Base-by-base conservation (phyloP, 768 basidiomycete species). In the Mycena epipterygia region DNA sequence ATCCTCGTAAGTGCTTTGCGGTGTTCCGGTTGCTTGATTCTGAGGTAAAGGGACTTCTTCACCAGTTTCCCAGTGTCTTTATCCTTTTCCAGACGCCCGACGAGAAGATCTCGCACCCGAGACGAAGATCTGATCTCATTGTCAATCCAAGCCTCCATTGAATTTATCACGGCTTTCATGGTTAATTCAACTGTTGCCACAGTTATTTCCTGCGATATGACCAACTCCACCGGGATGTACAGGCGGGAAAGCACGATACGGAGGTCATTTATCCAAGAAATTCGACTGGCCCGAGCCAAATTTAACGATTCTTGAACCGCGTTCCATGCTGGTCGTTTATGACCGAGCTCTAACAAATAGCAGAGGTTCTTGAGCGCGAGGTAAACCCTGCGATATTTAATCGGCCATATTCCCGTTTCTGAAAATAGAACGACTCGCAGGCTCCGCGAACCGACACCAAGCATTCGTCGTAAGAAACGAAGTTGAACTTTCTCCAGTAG, bases 71-170 rank as follows among this genome's bases (percentile, higher is more conserved):
- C 35, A 37, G 35, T 37, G 35, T 37, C 35, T 14, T 37, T 37
- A 37, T 51, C 48, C 27, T 29, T 39, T 51, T 51, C 48, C 6
- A 56, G 56, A 0, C 57, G 44, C 1, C 56, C 57, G 11, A 21
- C 37, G 13, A 67, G 46, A 1, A 59, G 35, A 42, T 67, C 57
- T 12, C 49, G 27, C 17, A 59, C 57, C 13, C 51, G n/a, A 2
- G 29, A 27, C 4, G 57, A 67, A 11, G 49, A 37, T 11, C 30
- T 29, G 4, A 67, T 67, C 27, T 58, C 57, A 19, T 60, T 7
- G n/a, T 68, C 27, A 4, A 68, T 39, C 65, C 65, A 67, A 1
- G 32, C 17, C 23, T 67, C 57, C 65, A 60, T 60, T 2, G 65
- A 67, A 2, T 41, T 35, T 16, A 23, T 42, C 21, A 67, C 58